phyloP scores from a whole-genome alignment of 345 rosid species.

The Lumnitzera racemosa region DNA sequence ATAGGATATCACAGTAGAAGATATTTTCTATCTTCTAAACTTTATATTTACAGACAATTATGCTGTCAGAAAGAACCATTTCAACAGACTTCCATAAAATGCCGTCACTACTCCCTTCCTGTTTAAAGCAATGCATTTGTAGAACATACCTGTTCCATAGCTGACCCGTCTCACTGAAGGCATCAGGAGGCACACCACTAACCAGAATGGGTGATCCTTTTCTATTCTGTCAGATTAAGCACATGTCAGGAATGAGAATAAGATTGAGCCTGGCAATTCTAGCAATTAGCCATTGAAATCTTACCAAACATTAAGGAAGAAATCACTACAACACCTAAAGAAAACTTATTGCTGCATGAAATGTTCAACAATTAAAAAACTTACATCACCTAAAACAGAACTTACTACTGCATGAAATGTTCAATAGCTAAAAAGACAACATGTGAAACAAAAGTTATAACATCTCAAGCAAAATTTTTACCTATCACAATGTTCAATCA shows the following conservation, averaged over 20 bases:
- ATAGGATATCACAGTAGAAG: not conserved
- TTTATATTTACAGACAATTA: not conserved
- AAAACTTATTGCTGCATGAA: too few relatives aligned
- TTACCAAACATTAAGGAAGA: too few relatives aligned
- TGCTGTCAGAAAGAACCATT: not conserved
- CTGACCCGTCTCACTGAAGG: slow-evolving; percentile 95
- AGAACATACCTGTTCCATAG: slow-evolving; percentile 72
- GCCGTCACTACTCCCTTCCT: too few relatives aligned
- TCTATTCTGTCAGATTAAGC: slow-evolving; percentile 48
- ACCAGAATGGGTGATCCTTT: slow-evolving; percentile 75
- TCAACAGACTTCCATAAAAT: not conserved
- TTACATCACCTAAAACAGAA: too few relatives aligned
- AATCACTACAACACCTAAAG: too few relatives aligned
- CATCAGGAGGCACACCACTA: slow-evolving; percentile 95
- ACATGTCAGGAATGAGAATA: not conserved
- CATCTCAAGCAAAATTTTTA: too few relatives aligned
- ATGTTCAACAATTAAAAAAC: too few relatives aligned
- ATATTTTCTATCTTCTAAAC: not conserved
- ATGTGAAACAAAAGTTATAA: slow-evolving; percentile 5
- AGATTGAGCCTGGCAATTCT: too few relatives aligned
- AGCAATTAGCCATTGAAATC: too few relatives aligned
- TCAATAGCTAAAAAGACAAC: slow-evolving; percentile 5
- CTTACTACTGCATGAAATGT: too few relatives aligned
- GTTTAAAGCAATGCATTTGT: not conserved
- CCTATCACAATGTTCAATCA: too few relatives aligned